Evolutionary conservation across 2,329 filamentous ascomycete species (phyloP), one percentile per base, ranked within the genome.

Genomic region (Pyrenophora tritici-repentis): DNA sequence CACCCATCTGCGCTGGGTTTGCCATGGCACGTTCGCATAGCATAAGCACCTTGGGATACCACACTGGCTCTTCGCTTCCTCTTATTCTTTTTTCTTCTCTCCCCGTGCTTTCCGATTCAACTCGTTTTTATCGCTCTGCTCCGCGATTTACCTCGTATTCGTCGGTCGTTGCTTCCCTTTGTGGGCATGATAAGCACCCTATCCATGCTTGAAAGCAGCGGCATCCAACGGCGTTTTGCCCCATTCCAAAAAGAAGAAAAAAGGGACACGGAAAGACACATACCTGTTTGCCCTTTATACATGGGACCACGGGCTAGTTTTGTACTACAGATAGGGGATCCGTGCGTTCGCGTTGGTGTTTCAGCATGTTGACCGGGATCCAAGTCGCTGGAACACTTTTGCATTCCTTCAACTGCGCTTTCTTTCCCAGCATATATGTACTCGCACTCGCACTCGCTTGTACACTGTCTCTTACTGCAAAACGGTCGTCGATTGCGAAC

Each of bases 271-370:
- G 24, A 2, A 29, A 10, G 26, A 12, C 26, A 29, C 26, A 29
- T 20, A 26, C 7, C 26, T 29, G 26, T 29, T 20, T 20, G 9
- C 26, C 26, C 9, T 29, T 29, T 29, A 12, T 29, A 29, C 26
- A 20, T 20, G 26, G 26, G 26, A 10, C 26, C 26, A 12, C 3
- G 26, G 26, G 12, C 26, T 29, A 10, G 42, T 36, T 24, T 18
- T 44, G 33, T 44, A 44, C 42, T 29, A 44, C 22, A 29, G 42
- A 16, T 43, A 10, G 9, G 26, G 26, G 36, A 50, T 47, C 42
- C 47, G 51, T 54, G 47, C 47, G 26, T 40, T 38, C 33, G 49
- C 41, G 17, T 47, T 55, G 43, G 53, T 44, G 53, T 53, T 53
- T 55, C 49, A 55, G 38, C 34, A 34, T 33, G 34, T 24, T 14